phyloP scores from a whole-genome alignment of 805 yeast species.

The Nakazawaea pomicola region DNA sequence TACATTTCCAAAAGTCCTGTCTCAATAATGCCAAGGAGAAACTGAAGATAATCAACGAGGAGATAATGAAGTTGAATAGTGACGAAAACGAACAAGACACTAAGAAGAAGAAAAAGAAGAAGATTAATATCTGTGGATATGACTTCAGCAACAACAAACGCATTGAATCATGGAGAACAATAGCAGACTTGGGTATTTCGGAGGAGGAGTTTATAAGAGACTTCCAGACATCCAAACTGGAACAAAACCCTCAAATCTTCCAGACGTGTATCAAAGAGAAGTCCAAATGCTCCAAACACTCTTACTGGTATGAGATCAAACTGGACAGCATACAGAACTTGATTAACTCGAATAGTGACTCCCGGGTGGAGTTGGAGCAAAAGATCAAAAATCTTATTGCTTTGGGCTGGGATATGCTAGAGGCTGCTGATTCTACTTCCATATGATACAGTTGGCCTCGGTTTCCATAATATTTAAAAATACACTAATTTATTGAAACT shows the following conservation, averaged over 20 bases:
- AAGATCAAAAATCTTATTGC: constrained; percentile 24
- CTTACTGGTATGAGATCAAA: constrained; percentile 28
- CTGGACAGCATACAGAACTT: constrained; percentile 23
- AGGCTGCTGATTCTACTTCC: no score
- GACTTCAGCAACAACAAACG: constrained; percentile 20
- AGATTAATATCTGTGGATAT: constrained; percentile 51
- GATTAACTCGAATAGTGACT: constrained; percentile 19
- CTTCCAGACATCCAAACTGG: constrained; percentile 14
- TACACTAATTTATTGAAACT: no score
- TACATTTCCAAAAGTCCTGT: constrained; percentile 18
- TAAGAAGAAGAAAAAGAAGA: constrained; percentile 21
- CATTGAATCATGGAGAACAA: not conserved
- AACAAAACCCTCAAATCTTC: constrained; percentile 8
- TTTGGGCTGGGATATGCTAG: constrained; percentile 10
- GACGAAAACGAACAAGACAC: constrained; percentile 3
- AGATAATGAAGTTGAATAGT: constrained; percentile 13
- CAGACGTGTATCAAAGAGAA: constrained; percentile 46
- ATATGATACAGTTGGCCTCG: no score
- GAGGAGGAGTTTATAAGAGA: constrained; percentile 21
- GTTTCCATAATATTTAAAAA: no score
- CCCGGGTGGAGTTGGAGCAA: constrained; percentile 27
- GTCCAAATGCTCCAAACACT: constrained; percentile 50
- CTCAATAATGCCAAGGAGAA: constrained; percentile 31
- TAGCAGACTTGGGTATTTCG: constrained; percentile 14
- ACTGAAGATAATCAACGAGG: constrained; percentile 17